Conservation (phyloP, 306 rosid genomes). For the Mimosa pudica region DNA sequence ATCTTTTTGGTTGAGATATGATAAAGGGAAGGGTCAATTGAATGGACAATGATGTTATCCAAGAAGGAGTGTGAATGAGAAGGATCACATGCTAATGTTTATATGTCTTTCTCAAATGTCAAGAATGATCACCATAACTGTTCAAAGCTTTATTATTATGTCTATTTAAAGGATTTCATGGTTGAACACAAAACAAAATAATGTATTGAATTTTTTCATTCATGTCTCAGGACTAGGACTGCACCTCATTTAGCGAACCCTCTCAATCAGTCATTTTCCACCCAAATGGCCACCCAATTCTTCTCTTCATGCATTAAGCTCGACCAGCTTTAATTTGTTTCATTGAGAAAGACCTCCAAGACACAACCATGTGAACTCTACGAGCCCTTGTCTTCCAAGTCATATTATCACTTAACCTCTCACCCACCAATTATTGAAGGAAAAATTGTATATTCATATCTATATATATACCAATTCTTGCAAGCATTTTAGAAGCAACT, state of each 20-base stretch:
- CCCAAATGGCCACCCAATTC: not conserved
- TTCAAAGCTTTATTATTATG: not conserved
- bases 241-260: too few relatives aligned
- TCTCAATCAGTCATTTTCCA: not conserved
- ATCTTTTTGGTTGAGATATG: not conserved
- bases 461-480: not conserved
- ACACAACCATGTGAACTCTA: slow-evolving; percentile 19
- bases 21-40: not conserved
- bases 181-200: not conserved
- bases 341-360: not conserved
- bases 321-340: not conserved
- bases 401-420: not conserved
- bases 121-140: not conserved
- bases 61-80: not conserved
- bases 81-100: not conserved
- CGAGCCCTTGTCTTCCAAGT: not conserved
- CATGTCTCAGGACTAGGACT: too few relatives aligned
- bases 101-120: not conserved
- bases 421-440: not conserved
- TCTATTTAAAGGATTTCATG: not conserved
- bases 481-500: not conserved
- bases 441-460: not conserved
- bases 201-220: too few relatives aligned
- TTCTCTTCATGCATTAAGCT: not conserved
- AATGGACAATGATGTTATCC: not conserved